Percentiles rank a stretch among this genome's conserved stretches.
Conservation (phyloP, 371 early-diverging fungal genomes). For the Funneliformis caledonium region DNA sequence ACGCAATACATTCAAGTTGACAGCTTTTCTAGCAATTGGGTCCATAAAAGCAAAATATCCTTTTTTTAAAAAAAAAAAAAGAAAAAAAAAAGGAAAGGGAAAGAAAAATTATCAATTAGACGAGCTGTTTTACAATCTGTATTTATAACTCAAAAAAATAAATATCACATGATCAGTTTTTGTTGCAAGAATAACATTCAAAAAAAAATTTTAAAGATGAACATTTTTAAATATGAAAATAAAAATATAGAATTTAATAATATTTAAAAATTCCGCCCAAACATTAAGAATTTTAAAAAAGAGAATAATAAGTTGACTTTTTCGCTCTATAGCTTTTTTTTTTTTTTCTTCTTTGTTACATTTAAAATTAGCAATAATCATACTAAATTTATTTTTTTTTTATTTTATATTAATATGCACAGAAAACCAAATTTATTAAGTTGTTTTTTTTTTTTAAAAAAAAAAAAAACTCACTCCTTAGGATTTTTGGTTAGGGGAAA, state of each 20-base stretch:
- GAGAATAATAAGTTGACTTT: neutral
- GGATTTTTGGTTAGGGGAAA: neutral
- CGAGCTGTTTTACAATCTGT: neutral
- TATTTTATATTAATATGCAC: neutral
- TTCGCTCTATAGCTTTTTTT: neutral
- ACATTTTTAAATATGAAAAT: too few species aligned
- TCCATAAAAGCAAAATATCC: conserved; percentile 52
- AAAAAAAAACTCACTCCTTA: neutral
- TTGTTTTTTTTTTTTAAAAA: neutral
- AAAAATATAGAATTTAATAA: too few species aligned
- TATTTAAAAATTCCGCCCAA: too few species aligned
- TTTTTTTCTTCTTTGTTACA: neutral
- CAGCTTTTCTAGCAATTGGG: conserved; percentile 59
- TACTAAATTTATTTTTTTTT: neutral
- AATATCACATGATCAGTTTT: neutral
- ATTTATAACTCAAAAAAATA: too few species aligned
- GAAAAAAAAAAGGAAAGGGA: too few species aligned
- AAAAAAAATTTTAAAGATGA: too few species aligned
- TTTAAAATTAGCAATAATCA: neutral
- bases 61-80: too few species aligned
- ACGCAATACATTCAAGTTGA: conserved; percentile 73
- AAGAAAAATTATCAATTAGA: too few species aligned
- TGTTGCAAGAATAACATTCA: too few species aligned
- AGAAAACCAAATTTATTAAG: neutral
- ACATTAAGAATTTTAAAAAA: neutral